Base-by-base conservation (phyloP, 2,329 filamentous ascomycete genomes). In the Aspergillus carbonarius region DNA sequence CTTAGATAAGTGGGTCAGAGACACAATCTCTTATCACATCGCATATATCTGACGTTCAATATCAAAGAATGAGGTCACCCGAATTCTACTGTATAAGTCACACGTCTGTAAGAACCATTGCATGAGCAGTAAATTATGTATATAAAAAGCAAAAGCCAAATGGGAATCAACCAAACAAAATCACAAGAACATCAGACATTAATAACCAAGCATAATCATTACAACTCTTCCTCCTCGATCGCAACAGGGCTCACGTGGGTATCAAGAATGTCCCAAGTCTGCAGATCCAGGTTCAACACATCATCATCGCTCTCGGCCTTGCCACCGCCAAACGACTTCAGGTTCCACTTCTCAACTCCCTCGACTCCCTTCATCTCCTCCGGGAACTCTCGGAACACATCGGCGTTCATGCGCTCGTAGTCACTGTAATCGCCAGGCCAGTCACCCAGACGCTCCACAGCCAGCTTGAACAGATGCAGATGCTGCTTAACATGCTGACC, bases 301-400 rank as follows among this genome's bases (percentile, higher is more conserved):
- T 75, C 73, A n/a, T 71, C 65, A 25, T 72, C 66, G 15, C 69
- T 71, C 68, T 81, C 76, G 1, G 80, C 80, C 70, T 79, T 81
- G 3, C 81, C 81, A 7, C 59, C 55, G 0, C 80, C 80, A 63
- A 77, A 81, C 0, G 65, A 70, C 67, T 80, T 79, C 12, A 77
- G 67, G 54, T 74, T 68, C 80, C 80, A 82, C 70, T 79, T 80
- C 70, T 81, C 79, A 0, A 79, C 76, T 1, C 78, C 78, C 58
- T 78, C 74, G 0, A 75, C 67, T 0, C 73, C 75, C 63, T 77
- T 75, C 66, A 82, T 68, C 27, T 75, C 71, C 4, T 63, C 57
- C 4, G 69, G 68, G 61, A 77, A 83, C 17, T 70, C 68, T 5
- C 70, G 63, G 68, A 79, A 80, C 6, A 82, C 52, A 49, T 80